Evolutionary conservation across 306 rosid genomes (phyloP), one percentile per base, ranked within the genome.

Genomic region (Inga oerstediana): DNA sequence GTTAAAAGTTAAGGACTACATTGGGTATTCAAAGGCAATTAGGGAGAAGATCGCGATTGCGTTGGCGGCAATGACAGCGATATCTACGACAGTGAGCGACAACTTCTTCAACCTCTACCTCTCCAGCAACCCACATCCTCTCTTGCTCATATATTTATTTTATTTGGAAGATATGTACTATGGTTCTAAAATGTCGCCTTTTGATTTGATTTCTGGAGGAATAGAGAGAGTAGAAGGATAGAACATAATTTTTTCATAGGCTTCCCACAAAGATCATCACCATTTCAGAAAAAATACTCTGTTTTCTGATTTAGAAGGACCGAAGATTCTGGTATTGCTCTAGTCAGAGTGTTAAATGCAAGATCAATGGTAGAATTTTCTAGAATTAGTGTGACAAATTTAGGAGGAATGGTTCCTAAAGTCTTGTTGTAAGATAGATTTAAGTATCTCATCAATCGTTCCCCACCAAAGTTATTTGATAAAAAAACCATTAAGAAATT

Each of bases 341-440:
- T 97, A 7, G 91, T 87, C 45, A 96, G 87, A 72, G 89, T 91
- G 88, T 96, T 96, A 93, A 91, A 96, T 0, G 97, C 94, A 24
- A 96, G 93, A 84, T 96, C 99, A 79, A 96, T 65, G 2, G 95
- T 89, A 0, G 95, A 77, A 70, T 92, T 96, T 43, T 0, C 39
- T 6, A 94, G 92, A 43, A 92, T 66, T 41, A 19, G 27, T 46
- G 61, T 72, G 0, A 93, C 92, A 64, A 96, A 96, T 37, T 78
- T 79, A 14, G 30, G 41, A 12, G 98, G 97, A n/a, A 96, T 88
- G 7, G 66, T 16, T 4, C 97, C 93, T 14, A 95, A 89, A 84
- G 94, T 83, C 89, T 94, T 96, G 66, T 94, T 96, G 83, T 89
- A 91, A 22, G 98, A 96, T 74, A 96, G 88, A 79, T 92, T 96